A percentile compares a stretch with the other conserved stretches of the same genome.
Conservation (phyloP, 2,329 filamentous ascomycete genomes). For the Clarireedia hainanense region DNA sequence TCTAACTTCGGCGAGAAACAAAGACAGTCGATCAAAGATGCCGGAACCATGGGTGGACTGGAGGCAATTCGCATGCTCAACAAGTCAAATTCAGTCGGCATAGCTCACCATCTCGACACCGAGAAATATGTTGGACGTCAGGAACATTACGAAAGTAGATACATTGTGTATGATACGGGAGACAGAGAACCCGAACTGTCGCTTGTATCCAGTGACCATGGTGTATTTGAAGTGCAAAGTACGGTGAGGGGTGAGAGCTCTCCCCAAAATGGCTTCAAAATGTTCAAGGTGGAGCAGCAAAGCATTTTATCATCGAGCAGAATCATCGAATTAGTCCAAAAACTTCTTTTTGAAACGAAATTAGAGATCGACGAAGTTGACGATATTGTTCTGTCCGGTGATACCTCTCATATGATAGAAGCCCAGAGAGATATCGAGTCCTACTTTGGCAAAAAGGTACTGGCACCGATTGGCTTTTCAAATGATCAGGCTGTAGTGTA, state of each 20-base stretch:
- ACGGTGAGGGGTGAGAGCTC: conserved; percentile 89
- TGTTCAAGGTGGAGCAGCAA: conserved; percentile 97
- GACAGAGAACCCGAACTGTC: conserved; percentile 94
- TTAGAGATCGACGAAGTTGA: conserved; percentile 92
- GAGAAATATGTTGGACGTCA: conserved; percentile 78
- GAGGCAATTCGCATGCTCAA: conserved; percentile 96
- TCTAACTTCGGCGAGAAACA: conserved; percentile 99
- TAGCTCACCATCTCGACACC: conserved; percentile 79
- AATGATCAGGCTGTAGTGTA: conserved; percentile 98
- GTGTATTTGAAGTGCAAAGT: conserved; percentile 90
- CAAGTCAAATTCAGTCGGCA: conserved; percentile 90
- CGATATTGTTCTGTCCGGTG: conserved; percentile 96
- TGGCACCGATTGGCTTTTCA: conserved; percentile 95
- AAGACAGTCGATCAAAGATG: conserved; percentile 94
- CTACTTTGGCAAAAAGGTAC: conserved; percentile 88
- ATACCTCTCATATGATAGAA: conserved; percentile 98
- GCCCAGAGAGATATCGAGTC: conserved; percentile 91
- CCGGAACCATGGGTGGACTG: conserved; percentile 82
- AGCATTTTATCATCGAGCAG: conserved; percentile 99
- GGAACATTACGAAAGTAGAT: conserved; percentile 30
- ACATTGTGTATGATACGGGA: conserved; percentile 89
- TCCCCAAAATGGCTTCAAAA: conserved; percentile 35
- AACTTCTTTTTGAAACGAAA: conserved; percentile 97
- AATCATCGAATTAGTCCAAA: conserved; percentile 95
- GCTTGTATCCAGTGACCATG: conserved; percentile 82